phyloP scores from a whole-genome alignment of 768 basidiomycete species.

The Hebeloma cylindrosporum region DNA sequence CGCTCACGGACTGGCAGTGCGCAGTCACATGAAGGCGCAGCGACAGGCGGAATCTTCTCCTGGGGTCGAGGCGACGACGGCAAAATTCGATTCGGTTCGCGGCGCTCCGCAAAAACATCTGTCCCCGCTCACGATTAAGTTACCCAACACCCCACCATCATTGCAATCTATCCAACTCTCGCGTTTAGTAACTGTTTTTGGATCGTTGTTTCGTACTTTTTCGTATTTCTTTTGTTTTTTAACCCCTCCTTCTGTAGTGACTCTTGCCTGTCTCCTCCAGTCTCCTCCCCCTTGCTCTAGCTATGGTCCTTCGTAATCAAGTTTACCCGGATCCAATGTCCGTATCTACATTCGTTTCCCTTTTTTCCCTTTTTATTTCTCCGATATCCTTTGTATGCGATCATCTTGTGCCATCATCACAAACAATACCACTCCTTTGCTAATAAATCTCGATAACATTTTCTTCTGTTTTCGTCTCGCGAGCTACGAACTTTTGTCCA shows the following conservation, averaged over 20 bases:
- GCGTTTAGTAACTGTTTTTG: slow-evolving; percentile 3
- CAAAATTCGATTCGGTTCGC: slow-evolving; percentile 74
- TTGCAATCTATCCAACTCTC: slow-evolving; percentile 1
- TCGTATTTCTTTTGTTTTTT: slow-evolving; percentile 7
- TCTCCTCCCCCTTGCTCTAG: too few species aligned
- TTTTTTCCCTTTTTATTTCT: slow-evolving; percentile 18
- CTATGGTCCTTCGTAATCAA: slow-evolving; percentile 30
- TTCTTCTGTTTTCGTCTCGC: not conserved
- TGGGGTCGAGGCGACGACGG: slow-evolving; percentile 64
- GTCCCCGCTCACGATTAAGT: slow-evolving; percentile 29
- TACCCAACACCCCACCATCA: not conserved
- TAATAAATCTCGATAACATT: slow-evolving; percentile 8
- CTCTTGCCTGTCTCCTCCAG: slow-evolving; percentile 8
- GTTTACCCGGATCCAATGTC: slow-evolving; percentile 16
- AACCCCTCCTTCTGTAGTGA: slow-evolving; percentile 6
- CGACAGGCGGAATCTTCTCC: slow-evolving; percentile 59
- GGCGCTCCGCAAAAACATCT: slow-evolving; percentile 52
- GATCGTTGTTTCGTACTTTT: not conserved
- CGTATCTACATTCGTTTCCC: slow-evolving; percentile 31
- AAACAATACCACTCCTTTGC: slow-evolving; percentile 33
- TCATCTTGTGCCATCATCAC: slow-evolving; percentile 29
- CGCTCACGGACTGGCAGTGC: slow-evolving; percentile 77
- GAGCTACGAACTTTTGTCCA: too few species aligned
- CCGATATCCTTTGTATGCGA: slow-evolving; percentile 20
- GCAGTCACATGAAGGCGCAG: slow-evolving; percentile 61